These are phyloP conservation scores for Fraxinus floribunda DNA, from an alignment of 305 asterid species.

Conservation along the genomic window DNA sequence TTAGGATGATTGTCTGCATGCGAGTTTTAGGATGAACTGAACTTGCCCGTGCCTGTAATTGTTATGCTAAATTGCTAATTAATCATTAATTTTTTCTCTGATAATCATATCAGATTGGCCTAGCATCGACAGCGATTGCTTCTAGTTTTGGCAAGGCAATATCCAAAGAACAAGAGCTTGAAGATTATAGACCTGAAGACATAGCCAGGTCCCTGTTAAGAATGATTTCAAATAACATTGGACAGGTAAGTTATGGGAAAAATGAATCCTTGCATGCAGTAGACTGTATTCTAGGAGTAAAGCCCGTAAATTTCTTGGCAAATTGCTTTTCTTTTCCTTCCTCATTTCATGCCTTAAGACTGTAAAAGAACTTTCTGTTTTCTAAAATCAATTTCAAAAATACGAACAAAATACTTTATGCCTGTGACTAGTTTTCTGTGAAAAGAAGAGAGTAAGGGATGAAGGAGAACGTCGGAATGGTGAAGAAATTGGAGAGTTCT, in stretches of 20 bases:
- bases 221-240: constrained; percentile 90
- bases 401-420: neutral
- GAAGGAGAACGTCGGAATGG: neutral
- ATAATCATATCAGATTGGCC: constrained; percentile 66
- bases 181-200: constrained; percentile 82
- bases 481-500: neutral
- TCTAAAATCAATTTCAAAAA: neutral
- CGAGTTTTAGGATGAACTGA: neutral
- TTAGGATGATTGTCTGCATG: neutral
- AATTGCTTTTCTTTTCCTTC: neutral
- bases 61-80: constrained; percentile 10
- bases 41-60: neutral
- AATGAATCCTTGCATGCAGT: neutral
- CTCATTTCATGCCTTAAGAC: neutral
- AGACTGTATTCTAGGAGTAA: neutral
- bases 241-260: constrained; percentile 57
- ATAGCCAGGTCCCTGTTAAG: constrained; percentile 82
- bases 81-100: constrained; percentile 10
- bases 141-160: constrained; percentile 86
- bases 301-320: neutral
- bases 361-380: neutral
- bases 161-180: constrained; percentile 68
- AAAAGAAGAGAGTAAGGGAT: neutral
- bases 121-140: constrained; percentile 77
- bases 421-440: neutral